These are phyloP conservation scores for Chimonanthus praecox DNA, from an alignment of 164 flowering plant genomes.

Conservation along the genomic window DNA sequence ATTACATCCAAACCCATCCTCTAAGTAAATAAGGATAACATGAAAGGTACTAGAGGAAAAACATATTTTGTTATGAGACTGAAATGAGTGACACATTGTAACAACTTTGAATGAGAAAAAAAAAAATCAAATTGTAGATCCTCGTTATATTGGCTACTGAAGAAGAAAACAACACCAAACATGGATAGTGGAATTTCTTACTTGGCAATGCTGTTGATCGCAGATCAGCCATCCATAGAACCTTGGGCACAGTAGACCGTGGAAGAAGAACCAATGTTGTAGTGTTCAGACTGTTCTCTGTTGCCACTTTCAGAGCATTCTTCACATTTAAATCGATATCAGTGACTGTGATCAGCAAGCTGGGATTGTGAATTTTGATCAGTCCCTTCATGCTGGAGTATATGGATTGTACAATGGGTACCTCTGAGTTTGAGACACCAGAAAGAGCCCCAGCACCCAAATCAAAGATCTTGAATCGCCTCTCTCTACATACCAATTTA, in stretches of 20 bases:
- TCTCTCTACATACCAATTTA: constrained; percentile 65
- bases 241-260: constrained; percentile 64
- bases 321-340: constrained; percentile 65
- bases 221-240: constrained; percentile 94
- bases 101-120: neutral
- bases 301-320: constrained; percentile 80
- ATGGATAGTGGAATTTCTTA: constrained; percentile 31
- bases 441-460: constrained; percentile 56
- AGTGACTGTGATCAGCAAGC: constrained; percentile 62
- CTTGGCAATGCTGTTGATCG: constrained; percentile 88
- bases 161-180: neutral
- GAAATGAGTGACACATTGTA: neutral
- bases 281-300: constrained; percentile 41
- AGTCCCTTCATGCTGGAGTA: constrained; percentile 88
- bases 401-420: constrained; percentile 73
- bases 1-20: neutral
- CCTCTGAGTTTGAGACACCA: constrained; percentile 67
- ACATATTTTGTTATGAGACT: neutral
- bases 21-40: too few species aligned
- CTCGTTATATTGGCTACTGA: too few species aligned
- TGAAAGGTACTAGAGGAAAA: neutral
- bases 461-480: constrained; percentile 91
- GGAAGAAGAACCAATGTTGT: constrained; percentile 62
- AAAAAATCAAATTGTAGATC: too few species aligned
- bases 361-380: constrained; percentile 85